Base-by-base conservation (phyloP, 768 basidiomycete genomes). In the Gloeostereum incarnatum region DNA sequence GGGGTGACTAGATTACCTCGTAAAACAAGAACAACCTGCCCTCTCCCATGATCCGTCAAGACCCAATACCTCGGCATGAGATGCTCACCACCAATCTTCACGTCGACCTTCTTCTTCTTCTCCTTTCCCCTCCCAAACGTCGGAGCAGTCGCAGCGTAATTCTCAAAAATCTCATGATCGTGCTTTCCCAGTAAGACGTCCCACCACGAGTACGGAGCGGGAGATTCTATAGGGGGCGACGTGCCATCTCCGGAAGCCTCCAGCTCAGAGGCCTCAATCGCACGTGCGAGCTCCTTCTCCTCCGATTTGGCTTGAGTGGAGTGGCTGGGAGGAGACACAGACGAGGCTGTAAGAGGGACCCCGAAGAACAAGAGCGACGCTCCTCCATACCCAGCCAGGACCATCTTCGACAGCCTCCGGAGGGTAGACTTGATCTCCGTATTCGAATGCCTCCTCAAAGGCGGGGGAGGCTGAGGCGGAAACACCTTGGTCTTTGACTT, bases 41-140 rank as follows among this genome's bases (percentile, higher is more conserved):
- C 62, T 26, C 87, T 68, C 31, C 68, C 68, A 50, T 91, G 81
- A 53, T 90, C 88, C 1, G 84, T 88, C 14, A 91, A 65, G 3
- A 89, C 79, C 86, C 88, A 90, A 53, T 81, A 90, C 24, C 84
- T 68, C 2, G 88, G 87, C 78, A 87, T 82, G 44, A 78, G 66
- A 43, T 74, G 70, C 46, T 81, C 78, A 33, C 69, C 62, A 10
- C 83, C 81, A 17, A 81, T 67, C 45, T 61, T 58, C 38, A 61
- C 57, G 42, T 63, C 60, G 33, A 47, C 52, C 39, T 56, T 54
- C 17, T 60, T 61, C 9, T 33, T 33, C n/a, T 11, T 21, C 13
- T 17, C 9, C 20, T 36, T 36, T 3, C 16, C 30, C 16, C 27
- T 2, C 13, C 10, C 9, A 16, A 14, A 4, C 4, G 19, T 35